These are phyloP conservation scores for Aegilops speltoides DNA, from an alignment of 176 grass and related monocot genomes.

Conservation along the genomic window DNA sequence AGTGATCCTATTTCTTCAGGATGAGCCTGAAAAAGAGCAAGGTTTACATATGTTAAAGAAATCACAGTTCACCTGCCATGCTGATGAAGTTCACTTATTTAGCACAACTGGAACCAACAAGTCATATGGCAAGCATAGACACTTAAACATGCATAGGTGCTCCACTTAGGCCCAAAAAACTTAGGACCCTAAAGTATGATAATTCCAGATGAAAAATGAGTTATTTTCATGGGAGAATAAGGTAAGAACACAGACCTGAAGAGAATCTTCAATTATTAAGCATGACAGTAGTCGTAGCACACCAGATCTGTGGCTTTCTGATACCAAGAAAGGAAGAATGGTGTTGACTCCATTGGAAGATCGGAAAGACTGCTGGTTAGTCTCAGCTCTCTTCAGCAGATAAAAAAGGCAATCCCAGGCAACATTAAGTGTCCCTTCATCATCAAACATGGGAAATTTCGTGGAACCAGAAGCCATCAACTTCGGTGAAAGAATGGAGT, in stretches of 20 bases:
- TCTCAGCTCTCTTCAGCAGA: constrained; percentile 90
- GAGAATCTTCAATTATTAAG: constrained; percentile 95
- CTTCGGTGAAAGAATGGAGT: constrained; percentile 82
- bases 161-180: constrained; percentile 19
- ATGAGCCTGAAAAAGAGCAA: constrained; percentile 73
- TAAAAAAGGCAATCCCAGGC: constrained; percentile 99
- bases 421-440: constrained; percentile 82
- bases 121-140: constrained; percentile 2
- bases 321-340: constrained; percentile 82
- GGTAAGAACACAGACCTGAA: constrained; percentile 66
- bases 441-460: constrained; percentile 89
- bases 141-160: constrained; percentile 14
- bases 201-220: constrained; percentile 26
- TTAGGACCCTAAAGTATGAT: neutral
- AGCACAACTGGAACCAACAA: constrained; percentile 17
- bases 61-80: constrained; percentile 9
- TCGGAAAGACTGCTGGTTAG: constrained; percentile 95
- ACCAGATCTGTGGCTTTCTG: constrained; percentile 79
- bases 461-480: constrained; percentile 58
- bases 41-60: constrained; percentile 28
- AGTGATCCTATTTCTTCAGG: constrained; percentile 91
- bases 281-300: constrained; percentile 85
- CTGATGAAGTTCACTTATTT: constrained; percentile 21
- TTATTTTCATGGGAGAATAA: constrained; percentile 5
- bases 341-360: constrained; percentile 83